Evolutionary conservation across 495 filamentous ascomycete genomes (phyloP), one percentile per base, ranked within the genome.

Genomic region (Aspergillus mulundensis): DNA sequence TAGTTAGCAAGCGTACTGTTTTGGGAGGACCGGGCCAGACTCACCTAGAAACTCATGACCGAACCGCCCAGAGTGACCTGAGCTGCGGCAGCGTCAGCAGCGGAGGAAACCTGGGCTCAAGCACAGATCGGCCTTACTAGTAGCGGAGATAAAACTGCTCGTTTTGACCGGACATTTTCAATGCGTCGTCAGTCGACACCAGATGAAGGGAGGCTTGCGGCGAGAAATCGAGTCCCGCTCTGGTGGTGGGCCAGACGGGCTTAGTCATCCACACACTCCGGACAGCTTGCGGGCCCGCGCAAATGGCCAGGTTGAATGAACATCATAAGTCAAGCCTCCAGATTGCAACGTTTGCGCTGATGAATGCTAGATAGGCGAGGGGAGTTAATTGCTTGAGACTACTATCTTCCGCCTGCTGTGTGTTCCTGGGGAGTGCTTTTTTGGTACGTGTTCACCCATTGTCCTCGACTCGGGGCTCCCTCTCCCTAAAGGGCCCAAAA

Each of bases 11-110:
- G 5, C 36, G 43, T 38, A 25, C 21, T 23, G 7, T 23, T 50
- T 28, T 34, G 16, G n/a, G n/a, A 24, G 28, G 1, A 44, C 21
- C 10, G 46, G 38, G 15, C n/a, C 25, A 53, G 30, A 49, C 68
- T 74, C 71, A 96, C 94, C 95, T 69, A 99, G 81, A 69, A 97
- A 99, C 72, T 97, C 95, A 79, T 99, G 95, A 54, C 95, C 95
- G 74, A 96, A 96, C 63, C 95, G 89, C 70, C 95, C 95, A 70
- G 89, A 91, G 70, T 99, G 95, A 68, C 95, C 95, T 63, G 94
- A 97, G 80, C 91, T 96, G 70, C 66, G 58, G 61, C 44, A 56
- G 50, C 64, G 72, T 83, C 73, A 84, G 80, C 73, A 70, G 71
- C 68, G 66, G 70, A 69, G 67, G 62, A 70, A 66, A 71, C 60